Base-by-base conservation (phyloP, 2,329 filamentous ascomycete species). In the Alternaria sp. region DNA sequence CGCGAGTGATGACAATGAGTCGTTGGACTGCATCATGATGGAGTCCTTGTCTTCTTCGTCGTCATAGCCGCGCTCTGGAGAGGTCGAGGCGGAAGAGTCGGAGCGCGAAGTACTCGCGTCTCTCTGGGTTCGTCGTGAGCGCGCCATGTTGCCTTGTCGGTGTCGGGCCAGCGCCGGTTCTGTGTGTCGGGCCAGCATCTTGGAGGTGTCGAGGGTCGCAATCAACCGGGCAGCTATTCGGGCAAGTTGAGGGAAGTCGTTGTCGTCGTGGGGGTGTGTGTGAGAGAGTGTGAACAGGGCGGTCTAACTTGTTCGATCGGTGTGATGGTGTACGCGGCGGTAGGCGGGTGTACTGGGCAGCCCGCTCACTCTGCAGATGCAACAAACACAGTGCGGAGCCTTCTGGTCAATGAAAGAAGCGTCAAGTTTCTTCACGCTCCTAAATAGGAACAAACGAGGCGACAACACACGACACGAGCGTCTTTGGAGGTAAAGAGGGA, bases 21-120 rank as follows among this genome's bases (percentile, higher is more conserved):
- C 94, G 82, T 97, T 97, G 72, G 84, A 80, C 68, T 91, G 90
- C 59, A 86, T 87, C 77, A 91, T 90, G 79, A 95, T 95, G 80
- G 95, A 97, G 81, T 97, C 94, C 69, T 93, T 97, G 81, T 97
- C 94, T 75, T 94, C 91, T 80, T 38, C 34, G 34, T 96, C 94
- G 75, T 94, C 91, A 80, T 96, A 91, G 76, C 88, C 88, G 54
- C 90, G 88, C 53, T 86, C 87, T 45, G 91, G 91, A 1, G 91
- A 93, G 75, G 90, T 92, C 59, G 89, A 91, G 8, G 91, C 91
- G 6, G 90, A 92, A 4, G 84, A 85, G 65, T 77, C 76, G 51
- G 80, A 83, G 43, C 76, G 76, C 36, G 74, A 73, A 67, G 69
- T 63, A 68, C 75, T 78, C 56, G 66, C 63, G 46, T 76, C 74